Conservation (phyloP, 805 yeast genomes). For the Ascoidea asiatica region DNA sequence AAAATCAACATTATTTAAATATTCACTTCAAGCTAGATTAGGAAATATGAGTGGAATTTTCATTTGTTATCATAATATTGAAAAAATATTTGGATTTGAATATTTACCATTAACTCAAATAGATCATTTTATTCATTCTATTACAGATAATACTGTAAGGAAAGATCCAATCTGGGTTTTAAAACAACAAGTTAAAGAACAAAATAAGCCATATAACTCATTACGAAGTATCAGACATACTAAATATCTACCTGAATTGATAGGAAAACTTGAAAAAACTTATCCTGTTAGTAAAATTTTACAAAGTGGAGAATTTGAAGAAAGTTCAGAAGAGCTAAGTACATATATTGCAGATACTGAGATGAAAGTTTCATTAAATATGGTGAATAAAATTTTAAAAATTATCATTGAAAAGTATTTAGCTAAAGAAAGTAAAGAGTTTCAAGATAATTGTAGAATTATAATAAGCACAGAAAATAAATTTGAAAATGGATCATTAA, state of each 20-base stretch:
- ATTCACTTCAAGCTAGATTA: conserved; percentile 81
- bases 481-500: conserved; percentile 6
- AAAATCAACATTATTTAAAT: conserved; percentile 67
- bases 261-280: too few relatives aligned
- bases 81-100: conserved; percentile 77
- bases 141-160: conserved; percentile 16
- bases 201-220: conserved; percentile 1
- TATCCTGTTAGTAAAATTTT: conserved; percentile 2
- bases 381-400: conserved; percentile 35
- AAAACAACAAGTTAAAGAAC: not conserved
- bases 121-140: conserved; percentile 48
- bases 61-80: conserved; percentile 79
- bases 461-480: conserved; percentile 13
- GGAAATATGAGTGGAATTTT: conserved; percentile 97
- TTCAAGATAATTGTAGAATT: conserved; percentile 22
- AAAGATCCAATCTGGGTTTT: conserved; percentile 4
- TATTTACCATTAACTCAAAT: conserved; percentile 65
- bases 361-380: conserved; percentile 42
- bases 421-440: conserved; percentile 12
- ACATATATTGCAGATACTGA: conserved; percentile 51
- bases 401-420: conserved; percentile 18
- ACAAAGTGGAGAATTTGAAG: conserved; percentile 1
- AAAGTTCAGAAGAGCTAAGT: conserved; percentile 21
- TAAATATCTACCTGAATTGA: too few relatives aligned
- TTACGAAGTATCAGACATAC: too few relatives aligned